phyloP scores from a whole-genome alignment of 139 green algal genomes.

The Limnomonas spitsbergensis region DNA sequence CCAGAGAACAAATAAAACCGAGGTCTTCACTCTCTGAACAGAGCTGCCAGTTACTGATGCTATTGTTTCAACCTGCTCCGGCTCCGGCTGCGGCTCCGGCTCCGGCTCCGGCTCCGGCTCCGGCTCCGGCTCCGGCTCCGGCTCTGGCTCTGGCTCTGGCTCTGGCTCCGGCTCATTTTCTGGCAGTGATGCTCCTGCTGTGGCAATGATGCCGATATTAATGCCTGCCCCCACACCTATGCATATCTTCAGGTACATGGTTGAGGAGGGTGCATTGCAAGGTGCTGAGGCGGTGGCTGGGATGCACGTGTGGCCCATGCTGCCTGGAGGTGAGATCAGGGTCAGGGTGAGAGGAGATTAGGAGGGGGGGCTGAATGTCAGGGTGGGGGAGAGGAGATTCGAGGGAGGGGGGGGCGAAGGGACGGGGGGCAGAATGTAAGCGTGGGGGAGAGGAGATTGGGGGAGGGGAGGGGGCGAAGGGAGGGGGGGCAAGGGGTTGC shows the following conservation, averaged over 20 bases:
- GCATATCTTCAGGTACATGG: background rate
- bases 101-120: constrained; percentile 47
- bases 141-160: background rate
- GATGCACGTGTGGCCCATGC: constrained; percentile 79
- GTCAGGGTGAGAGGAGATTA: too few relatives aligned
- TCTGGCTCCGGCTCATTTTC: background rate
- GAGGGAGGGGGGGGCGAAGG: too few relatives aligned
- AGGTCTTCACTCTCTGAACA: background rate
- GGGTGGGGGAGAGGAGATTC: too few relatives aligned
- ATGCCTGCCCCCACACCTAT: background rate
- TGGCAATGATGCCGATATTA: background rate
- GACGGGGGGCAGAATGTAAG: too few relatives aligned
- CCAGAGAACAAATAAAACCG: too few relatives aligned
- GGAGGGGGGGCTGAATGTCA: too few relatives aligned
- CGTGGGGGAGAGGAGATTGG: too few relatives aligned
- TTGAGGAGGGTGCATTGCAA: constrained; percentile 14
- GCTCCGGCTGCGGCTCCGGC: constrained; percentile 69
- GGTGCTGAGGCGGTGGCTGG: constrained; percentile 39
- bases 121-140: background rate
- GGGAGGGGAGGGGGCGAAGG: background rate
- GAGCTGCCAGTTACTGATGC: constrained; percentile 39
- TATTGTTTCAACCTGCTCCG: constrained; percentile 92
- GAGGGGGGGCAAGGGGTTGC: background rate
- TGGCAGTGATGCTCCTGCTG: background rate
- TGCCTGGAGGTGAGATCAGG: constrained; percentile 36